Evolutionary conservation across 2,329 filamentous ascomycete species (phyloP).

Genomic region (Cladosporium sp.): DNA sequence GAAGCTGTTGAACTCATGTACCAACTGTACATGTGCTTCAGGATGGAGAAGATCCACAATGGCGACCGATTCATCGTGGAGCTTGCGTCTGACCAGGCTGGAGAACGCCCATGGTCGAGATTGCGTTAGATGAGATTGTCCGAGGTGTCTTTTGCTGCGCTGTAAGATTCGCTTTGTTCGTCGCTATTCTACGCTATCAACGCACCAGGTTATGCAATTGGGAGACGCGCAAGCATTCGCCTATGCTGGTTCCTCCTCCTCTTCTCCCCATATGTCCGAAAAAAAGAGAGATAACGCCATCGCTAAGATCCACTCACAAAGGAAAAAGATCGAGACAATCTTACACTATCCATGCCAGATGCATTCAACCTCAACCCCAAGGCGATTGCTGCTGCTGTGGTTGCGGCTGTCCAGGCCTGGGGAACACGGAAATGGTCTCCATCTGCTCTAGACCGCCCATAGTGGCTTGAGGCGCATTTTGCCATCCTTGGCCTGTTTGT

Average conservation of each 20-base stretch:
- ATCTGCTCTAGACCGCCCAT: conserved; percentile 78
- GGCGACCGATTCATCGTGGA: too few species aligned
- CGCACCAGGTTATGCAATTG: background rate
- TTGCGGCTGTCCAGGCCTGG: conserved; percentile 54
- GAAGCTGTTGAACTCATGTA: too few species aligned
- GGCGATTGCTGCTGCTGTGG: conserved; percentile 29
- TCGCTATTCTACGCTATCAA: background rate
- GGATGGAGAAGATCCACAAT: too few species aligned
- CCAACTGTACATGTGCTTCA: too few species aligned
- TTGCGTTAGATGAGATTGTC: background rate
- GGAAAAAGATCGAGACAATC: background rate
- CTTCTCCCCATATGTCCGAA: background rate
- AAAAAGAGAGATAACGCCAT: background rate
- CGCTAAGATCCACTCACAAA: conserved; percentile 3
- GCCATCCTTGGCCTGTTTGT: conserved; percentile 84
- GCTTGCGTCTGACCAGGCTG: too few species aligned
- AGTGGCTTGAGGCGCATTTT: conserved; percentile 70
- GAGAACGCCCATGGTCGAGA: too few species aligned
- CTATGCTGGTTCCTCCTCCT: background rate
- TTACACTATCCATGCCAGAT: background rate
- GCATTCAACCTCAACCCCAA: conserved; percentile 26
- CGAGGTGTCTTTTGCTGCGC: background rate
- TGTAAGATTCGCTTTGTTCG: background rate
- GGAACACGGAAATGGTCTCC: conserved; percentile 80
- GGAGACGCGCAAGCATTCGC: background rate